Evolutionary conservation across 2,329 filamentous ascomycete species (phyloP), one percentile per base, ranked within the genome.

Genomic region (Cercospora janseana): DNA sequence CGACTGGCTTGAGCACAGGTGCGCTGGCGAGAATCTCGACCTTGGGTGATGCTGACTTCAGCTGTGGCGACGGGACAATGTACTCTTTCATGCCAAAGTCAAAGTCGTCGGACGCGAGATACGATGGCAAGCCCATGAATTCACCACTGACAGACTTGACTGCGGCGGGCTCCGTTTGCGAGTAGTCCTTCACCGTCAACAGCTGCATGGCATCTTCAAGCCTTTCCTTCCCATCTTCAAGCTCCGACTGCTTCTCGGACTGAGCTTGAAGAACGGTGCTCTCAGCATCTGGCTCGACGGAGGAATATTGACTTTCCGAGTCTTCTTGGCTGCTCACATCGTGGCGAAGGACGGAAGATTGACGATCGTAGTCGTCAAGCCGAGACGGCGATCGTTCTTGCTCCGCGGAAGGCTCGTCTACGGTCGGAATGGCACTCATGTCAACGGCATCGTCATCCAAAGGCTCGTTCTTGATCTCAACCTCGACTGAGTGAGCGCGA

Each of bases 401-500:
- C 78, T 79, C 60, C 85, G 84, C 58, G 86, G 78, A 54, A 6
- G 49, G 43, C 10, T 59, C 62, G 13, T 53, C 52, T n/a, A 60
- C 52, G 9, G 45, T 52, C 6, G 84, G 78, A 49, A 87, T 82
- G 6, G 78, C 76, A 60, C 87, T 87, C 37, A 86, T 74, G 64
- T 88, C 83, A 10, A 79, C 72, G 21, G 79, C 75, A 37, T 84
- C 79, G 18, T 85, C 79, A 21, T 74, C 71, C 16, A 76, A 74
- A 8, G 65, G 64, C 63, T 85, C 78, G 31, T 82, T 75, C 60
- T 86, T 88, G 63, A 91, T 83, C 58, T 84, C 86, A 59, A 90
- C 82, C 46, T 86, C 77, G 51, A 82, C 83, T 32, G 78, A 76
- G 18, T 82, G 79, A n/a, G 79, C 76, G 32, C 82, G 66, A 8